Base-by-base conservation (phyloP, 148 eudicot species). In the Rhododendron ovatum region DNA sequence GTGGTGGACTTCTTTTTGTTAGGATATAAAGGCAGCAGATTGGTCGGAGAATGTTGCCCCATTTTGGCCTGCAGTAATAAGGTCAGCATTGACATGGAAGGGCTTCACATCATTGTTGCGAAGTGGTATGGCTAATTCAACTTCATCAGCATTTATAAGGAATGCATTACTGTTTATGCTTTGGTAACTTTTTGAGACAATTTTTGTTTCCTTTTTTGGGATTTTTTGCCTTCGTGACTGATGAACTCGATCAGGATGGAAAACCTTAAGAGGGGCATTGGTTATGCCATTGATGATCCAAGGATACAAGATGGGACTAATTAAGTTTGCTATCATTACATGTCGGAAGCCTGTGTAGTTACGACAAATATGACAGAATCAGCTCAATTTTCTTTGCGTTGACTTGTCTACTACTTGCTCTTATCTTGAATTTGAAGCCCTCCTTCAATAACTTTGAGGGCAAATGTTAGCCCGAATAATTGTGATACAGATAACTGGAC, bases 41-140 rank as follows among this genome's bases (percentile, higher is more conserved):
- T 97, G 99, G 99, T 92, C 98, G 0, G 90, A 92, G 45, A 51
- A 95, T 85, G 98, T 97, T 76, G 96, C 98, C 22, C 99, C 98
- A 45, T 97, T 97, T 88, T 97, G 99, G 99, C 98, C 99, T 6
- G 99, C 99, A 37, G 99, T 97, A 41, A 93, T 97, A 87, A 94
- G 91, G 50, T 90, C 98, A 74, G 99, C 99, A 65, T 88, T 97
- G 88, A 90, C 99, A 85, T 97, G 98, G 98, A 93, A 93, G 88
- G 98, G 99, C 63, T 75, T 95, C 69, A 92, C 93, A 80, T 97
- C 99, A 41, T 86, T 97, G 87, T 67, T 95, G 73, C 90, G 90
- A 86, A 91, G 93, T 90, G 99, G 99, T 95, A 93, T 76, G 83
- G 24, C 30, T 78, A 4, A 15, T 24, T 24, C 51, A 59, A 41